Percentiles rank a stretch among this genome's conserved stretches.
These are phyloP conservation scores for Arabidopsis arenosa DNA, from an alignment of 345 rosid genomes.

Conservation along the genomic window DNA sequence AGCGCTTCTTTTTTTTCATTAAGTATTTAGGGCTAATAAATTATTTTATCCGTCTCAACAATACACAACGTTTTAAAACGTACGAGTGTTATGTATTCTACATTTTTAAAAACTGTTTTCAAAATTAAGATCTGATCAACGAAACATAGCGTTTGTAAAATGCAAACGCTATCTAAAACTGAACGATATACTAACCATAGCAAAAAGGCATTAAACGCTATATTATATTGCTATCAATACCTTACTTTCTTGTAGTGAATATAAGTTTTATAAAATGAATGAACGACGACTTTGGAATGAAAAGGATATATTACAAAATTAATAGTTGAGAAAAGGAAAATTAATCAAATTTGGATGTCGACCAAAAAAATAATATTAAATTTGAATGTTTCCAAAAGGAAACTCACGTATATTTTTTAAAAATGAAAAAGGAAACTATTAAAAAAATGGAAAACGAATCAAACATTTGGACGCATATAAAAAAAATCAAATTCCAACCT, in stretches of 20 bases:
- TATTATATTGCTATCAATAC: too few species aligned
- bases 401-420: background rate
- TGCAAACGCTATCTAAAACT: too few species aligned
- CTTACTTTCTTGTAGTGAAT: background rate
- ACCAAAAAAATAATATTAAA: background rate
- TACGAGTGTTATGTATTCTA: too few species aligned
- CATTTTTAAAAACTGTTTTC: too few species aligned
- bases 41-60: too few species aligned
- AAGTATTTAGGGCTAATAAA: too few species aligned
- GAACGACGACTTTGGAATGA: slow-evolving; percentile 6
- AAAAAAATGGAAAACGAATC: slow-evolving; percentile 4
- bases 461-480: slow-evolving; percentile 16
- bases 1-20: too few species aligned
- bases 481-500: slow-evolving; percentile 15
- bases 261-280: background rate
- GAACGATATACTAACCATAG: too few species aligned
- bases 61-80: too few species aligned
- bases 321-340: background rate
- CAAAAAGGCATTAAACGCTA: too few species aligned
- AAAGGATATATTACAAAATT: background rate
- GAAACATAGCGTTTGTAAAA: too few species aligned
- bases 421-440: background rate
- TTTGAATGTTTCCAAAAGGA: background rate
- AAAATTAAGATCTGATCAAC: too few species aligned
- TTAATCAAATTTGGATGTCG: background rate